Evolutionary conservation across 169 alveolate species (phyloP).

Genomic region (Eimeria acervulina): DNA sequence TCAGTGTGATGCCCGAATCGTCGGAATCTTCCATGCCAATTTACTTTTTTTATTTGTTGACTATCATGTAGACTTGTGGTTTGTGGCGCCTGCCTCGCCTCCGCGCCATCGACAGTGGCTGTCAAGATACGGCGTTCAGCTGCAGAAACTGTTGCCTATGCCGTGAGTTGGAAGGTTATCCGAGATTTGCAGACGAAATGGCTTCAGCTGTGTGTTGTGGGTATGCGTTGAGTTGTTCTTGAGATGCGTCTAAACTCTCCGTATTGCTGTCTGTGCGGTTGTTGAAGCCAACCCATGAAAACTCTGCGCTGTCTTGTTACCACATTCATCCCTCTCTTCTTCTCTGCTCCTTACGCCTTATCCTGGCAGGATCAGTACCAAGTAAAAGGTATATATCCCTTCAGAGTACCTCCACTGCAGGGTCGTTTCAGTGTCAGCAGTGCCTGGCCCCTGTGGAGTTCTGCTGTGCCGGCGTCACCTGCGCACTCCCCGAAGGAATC

Average conservation of each 20-base stretch:
- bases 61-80: background rate
- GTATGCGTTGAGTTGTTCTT: background rate
- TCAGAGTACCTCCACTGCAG: background rate
- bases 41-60: background rate
- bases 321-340: background rate
- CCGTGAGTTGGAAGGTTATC: background rate
- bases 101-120: background rate
- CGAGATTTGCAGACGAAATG: background rate
- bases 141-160: background rate
- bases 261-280: background rate
- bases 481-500: background rate
- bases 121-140: background rate
- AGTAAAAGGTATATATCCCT: background rate
- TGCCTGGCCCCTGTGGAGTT: background rate
- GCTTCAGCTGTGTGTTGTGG: background rate
- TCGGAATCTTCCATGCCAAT: background rate
- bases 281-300: conserved; percentile 4
- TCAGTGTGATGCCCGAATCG: background rate
- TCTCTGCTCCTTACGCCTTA: background rate
- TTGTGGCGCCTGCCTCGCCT: background rate
- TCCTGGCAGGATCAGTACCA: background rate
- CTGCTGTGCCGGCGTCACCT: background rate
- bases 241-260: background rate
- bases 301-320: background rate
- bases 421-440: background rate